Percentiles rank a stretch among this genome's conserved stretches.
These are phyloP conservation scores for Suillus bovinus DNA, from an alignment of 768 basidiomycete genomes.

Conservation along the genomic window DNA sequence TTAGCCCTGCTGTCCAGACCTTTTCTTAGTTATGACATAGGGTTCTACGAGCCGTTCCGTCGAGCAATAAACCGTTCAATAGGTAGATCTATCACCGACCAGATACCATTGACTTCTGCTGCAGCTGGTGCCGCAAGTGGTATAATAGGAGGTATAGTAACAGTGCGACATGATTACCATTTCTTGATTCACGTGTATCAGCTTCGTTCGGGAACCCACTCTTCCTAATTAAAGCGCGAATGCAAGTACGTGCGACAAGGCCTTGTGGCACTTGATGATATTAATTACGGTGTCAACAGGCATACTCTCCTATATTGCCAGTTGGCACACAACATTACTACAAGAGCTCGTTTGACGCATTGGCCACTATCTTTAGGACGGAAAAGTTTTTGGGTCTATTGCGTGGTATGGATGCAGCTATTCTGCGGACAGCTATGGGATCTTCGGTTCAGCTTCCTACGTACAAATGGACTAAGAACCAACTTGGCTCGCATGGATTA, in stretches of 20 bases:
- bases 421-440: constrained; percentile 93
- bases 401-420: constrained; percentile 91
- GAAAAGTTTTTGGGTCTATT: constrained; percentile 82
- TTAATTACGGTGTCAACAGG: constrained; percentile 43
- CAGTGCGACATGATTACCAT: background rate
- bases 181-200: constrained; percentile 24
- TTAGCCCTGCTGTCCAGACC: constrained; percentile 6
- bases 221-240: constrained; percentile 95
- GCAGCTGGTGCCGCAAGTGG: constrained; percentile 89
- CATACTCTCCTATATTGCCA: constrained; percentile 92
- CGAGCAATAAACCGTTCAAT: constrained; percentile 64
- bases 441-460: constrained; percentile 95
- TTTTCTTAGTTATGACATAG: constrained; percentile 38
- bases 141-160: constrained; percentile 73
- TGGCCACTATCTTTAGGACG: constrained; percentile 72
- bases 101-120: constrained; percentile 75
- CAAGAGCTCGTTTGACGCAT: constrained; percentile 78
- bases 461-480: constrained; percentile 90
- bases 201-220: constrained; percentile 84
- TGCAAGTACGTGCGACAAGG: constrained; percentile 64
- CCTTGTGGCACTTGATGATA: background rate
- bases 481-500: constrained; percentile 67
- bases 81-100: constrained; percentile 63
- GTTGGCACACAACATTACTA: constrained; percentile 95
- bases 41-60: constrained; percentile 95